Conservation (phyloP, 768 basidiomycete species). For the Peribolospora baueri region DNA sequence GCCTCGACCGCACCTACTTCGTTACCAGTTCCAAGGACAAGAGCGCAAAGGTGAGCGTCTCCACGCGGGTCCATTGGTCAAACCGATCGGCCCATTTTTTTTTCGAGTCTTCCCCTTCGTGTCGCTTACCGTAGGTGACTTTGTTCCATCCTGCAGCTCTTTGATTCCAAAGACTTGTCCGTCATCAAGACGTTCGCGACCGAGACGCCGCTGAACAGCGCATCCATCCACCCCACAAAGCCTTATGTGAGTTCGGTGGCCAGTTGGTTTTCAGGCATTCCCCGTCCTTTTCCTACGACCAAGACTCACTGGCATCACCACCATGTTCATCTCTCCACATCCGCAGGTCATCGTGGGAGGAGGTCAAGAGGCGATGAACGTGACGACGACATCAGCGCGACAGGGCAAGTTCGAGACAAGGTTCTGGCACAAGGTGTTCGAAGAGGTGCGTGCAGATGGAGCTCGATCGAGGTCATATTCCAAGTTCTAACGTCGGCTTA, state of each 20-base stretch:
- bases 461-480: constrained; percentile 31
- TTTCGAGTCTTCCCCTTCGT: neutral
- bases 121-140: neutral
- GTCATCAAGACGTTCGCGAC: constrained; percentile 83
- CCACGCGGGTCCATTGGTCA: neutral
- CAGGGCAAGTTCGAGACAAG: constrained; percentile 96
- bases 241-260: constrained; percentile 37
- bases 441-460: constrained; percentile 59
- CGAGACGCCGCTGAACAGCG: constrained; percentile 87
- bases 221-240: constrained; percentile 53
- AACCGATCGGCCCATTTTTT: neutral
- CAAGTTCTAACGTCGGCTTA: neutral
- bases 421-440: constrained; percentile 53
- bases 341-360: constrained; percentile 70
- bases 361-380: constrained; percentile 92
- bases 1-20: constrained; percentile 76
- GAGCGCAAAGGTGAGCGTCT: constrained; percentile 49
- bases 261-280: constrained; percentile 10
- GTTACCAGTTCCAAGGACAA: constrained; percentile 94
- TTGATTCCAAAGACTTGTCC: constrained; percentile 64
- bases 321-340: neutral
- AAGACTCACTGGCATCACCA: neutral
- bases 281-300: neutral
- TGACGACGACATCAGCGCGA: constrained; percentile 76
- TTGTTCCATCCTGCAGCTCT: constrained; percentile 29